These are phyloP conservation scores for Podila verticillata DNA, from an alignment of 192 early-diverging fungal species.

Conservation along the genomic window DNA sequence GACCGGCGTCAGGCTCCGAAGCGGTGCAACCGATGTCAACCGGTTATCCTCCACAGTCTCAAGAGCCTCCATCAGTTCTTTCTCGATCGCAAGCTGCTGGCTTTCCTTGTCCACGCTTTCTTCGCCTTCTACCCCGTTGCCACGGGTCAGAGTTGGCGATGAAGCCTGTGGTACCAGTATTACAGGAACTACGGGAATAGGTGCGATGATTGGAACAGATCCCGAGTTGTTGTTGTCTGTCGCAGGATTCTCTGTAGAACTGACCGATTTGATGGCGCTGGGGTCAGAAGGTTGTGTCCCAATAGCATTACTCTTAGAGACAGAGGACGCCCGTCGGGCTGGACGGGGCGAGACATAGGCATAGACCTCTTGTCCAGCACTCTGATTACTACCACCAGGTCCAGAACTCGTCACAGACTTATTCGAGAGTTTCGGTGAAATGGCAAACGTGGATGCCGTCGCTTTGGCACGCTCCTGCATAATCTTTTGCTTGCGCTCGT, in stretches of 20 bases:
- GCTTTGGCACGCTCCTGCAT: conserved; percentile 47
- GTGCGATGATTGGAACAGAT: conserved; percentile 10
- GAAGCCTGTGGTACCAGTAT: neutral
- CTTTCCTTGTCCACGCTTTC: conserved; percentile 1
- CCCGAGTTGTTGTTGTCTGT: neutral
- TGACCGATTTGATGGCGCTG: neutral
- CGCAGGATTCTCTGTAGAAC: neutral
- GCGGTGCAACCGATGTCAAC: no score
- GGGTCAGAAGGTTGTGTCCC: neutral
- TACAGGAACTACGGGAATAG: conserved; percentile 10
- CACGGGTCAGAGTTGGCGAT: conserved; percentile 31
- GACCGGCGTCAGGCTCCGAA: conserved; percentile 25
- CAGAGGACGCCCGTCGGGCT: no score
- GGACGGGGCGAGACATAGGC: conserved; percentile 26
- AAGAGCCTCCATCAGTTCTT: conserved; percentile 37
- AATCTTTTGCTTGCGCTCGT: conserved; percentile 37
- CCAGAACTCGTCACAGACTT: neutral
- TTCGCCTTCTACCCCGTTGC: neutral
- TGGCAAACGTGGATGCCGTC: conserved; percentile 40
- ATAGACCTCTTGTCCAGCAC: neutral
- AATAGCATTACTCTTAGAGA: no score
- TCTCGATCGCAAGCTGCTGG: conserved; percentile 27
- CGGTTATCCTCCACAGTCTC: conserved; percentile 5
- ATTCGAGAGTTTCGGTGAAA: conserved; percentile 15
- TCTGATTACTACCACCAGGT: neutral